Percentiles rank a stretch among this genome's conserved stretches.
Conservation (phyloP, 305 asterid genomes). For the Rubia peregrina region DNA sequence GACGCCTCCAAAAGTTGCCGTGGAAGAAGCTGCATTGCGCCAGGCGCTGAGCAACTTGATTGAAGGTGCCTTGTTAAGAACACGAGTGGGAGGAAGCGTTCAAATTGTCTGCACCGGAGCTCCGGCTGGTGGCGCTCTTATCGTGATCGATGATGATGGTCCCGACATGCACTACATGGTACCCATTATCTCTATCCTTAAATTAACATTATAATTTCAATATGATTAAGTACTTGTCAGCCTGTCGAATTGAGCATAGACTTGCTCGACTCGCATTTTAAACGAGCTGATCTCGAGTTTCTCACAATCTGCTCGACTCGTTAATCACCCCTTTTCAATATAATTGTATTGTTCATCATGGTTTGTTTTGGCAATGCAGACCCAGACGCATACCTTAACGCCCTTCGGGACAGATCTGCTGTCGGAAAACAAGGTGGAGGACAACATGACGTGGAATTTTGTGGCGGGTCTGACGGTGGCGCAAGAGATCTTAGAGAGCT, state of each 20-base stretch:
- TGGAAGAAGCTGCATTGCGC: constrained; percentile 86
- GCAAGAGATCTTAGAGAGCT: constrained; percentile 84
- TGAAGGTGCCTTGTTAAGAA: constrained; percentile 81
- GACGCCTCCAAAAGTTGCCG: constrained; percentile 55
- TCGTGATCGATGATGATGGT: constrained; percentile 89
- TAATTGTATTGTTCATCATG: no score
- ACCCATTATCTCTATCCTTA: constrained; percentile 17
- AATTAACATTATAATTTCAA: no score
- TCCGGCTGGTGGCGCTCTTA: constrained; percentile 89
- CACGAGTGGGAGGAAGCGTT: constrained; percentile 69
- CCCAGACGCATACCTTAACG: constrained; percentile 81
- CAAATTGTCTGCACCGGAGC: constrained; percentile 64
- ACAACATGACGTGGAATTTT: constrained; percentile 91
- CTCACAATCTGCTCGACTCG: no score
- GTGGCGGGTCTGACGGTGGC: constrained; percentile 94
- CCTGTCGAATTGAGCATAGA: no score
- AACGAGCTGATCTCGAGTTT: no score
- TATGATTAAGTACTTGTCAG: no score
- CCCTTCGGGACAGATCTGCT: constrained; percentile 81
- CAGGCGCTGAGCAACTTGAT: constrained; percentile 93
- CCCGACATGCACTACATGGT: constrained; percentile 99
- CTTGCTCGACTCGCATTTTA: no score
- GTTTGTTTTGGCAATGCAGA: constrained; percentile 39
- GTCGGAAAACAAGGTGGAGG: constrained; percentile 57
- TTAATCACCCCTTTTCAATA: no score